Evolutionary conservation across 495 filamentous ascomycete species (phyloP).

Genomic region (Penicillium salamii): DNA sequence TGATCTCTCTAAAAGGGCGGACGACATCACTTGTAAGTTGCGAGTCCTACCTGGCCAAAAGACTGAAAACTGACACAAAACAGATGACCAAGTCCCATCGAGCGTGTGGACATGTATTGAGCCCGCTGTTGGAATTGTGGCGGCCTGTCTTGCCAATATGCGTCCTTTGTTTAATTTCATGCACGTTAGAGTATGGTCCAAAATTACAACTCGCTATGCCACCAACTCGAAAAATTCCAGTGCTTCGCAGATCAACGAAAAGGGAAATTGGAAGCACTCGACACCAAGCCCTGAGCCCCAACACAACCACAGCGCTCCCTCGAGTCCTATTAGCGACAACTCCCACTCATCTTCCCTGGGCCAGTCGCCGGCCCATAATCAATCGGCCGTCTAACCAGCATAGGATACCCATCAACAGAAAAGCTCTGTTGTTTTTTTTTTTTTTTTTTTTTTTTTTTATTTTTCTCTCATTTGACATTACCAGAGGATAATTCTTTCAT

Average conservation of each 20-base stretch:
- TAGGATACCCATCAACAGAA: background rate
- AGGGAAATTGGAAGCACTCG: conserved; percentile 9
- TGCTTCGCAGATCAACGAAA: conserved; percentile 15
- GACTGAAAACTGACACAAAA: background rate
- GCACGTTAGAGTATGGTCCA: conserved; percentile 19
- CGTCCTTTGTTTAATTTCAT: conserved; percentile 29
- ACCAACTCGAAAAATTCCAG: conserved; percentile 7
- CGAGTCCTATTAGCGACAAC: background rate
- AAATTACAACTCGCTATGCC: background rate
- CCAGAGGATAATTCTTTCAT: too few relatives aligned
- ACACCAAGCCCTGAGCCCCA: conserved; percentile 17
- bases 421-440: background rate
- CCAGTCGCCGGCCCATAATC: background rate
- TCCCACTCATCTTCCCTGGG: background rate
- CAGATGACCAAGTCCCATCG: conserved; percentile 30
- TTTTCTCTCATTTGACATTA: too few relatives aligned
- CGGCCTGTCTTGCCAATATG: conserved; percentile 34
- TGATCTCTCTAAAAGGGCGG: conserved; percentile 15
- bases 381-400: background rate
- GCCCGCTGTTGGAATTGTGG: conserved; percentile 32
- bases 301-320: background rate
- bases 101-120: conserved; percentile 40
- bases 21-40: conserved; percentile 28
- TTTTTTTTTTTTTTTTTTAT: too few relatives aligned
- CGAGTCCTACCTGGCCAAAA: background rate